Evolutionary conservation across 139 green algal species (phyloP).

Genomic region (Astrephomene gubernaculifera): DNA sequence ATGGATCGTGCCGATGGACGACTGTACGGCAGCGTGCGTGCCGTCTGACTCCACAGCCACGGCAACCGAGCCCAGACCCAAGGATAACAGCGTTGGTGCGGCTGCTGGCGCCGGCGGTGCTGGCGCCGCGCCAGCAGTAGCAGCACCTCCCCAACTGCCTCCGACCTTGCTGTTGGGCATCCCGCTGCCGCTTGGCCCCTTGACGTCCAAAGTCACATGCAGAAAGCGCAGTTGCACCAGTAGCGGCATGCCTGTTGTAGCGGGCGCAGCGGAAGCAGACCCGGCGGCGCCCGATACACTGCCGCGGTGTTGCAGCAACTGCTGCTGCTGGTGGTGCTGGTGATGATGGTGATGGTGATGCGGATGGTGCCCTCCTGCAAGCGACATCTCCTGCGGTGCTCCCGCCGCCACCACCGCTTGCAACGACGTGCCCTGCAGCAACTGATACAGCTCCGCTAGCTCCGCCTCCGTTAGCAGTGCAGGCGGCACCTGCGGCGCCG

Average conservation of each 20-base stretch:
- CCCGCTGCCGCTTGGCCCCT: not conserved
- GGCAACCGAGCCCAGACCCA: not conserved
- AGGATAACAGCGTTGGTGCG: not conserved
- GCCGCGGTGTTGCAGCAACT: not conserved
- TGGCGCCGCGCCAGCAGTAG: too few relatives aligned
- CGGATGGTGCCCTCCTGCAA: not conserved
- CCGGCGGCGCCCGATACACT: not conserved
- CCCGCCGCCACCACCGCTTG: slow-evolving; percentile 7
- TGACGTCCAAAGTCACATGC: slow-evolving; percentile 8
- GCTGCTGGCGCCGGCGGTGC: not conserved
- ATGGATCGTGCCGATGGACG: slow-evolving; percentile 3
- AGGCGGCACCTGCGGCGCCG: not conserved
- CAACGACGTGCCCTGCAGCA: slow-evolving; percentile 34
- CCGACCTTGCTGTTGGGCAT: too few relatives aligned
- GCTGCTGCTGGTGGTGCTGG: not conserved
- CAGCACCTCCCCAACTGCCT: too few relatives aligned
- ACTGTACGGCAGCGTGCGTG: not conserved
- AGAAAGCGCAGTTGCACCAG: slow-evolving; percentile 17
- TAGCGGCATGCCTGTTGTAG: not conserved
- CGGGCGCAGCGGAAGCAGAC: too few relatives aligned
- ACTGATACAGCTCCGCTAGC: slow-evolving; percentile 41
- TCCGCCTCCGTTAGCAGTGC: slow-evolving; percentile 10
- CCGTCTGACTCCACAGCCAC: not conserved
- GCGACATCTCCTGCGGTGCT: not conserved
- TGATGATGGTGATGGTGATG: not conserved